A percentile compares a stretch with the other conserved stretches of the same genome.
Evolutionary conservation across 2,329 filamentous ascomycete genomes (phyloP).

Genomic region (Microdochium bolleyi): DNA sequence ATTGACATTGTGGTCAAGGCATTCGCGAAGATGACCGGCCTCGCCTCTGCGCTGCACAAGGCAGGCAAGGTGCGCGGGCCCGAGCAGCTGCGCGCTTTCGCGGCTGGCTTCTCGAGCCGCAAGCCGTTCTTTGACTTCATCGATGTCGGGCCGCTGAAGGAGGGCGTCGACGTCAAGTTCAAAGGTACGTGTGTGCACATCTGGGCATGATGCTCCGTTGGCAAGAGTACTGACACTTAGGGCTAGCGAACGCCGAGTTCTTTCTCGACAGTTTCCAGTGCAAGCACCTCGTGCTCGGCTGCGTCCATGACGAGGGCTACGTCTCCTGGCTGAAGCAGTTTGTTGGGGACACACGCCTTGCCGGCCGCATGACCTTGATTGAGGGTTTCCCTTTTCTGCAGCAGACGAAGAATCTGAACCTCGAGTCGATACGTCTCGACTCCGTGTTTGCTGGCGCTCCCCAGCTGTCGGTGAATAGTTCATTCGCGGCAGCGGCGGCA

Average conservation of each 20-base stretch:
- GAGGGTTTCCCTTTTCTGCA: neutral
- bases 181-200: neutral
- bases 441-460: neutral
- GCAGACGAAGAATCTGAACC: neutral
- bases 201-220: neutral
- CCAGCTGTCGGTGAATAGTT: neutral
- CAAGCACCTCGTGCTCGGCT: neutral
- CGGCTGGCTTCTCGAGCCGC: neutral
- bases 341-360: neutral
- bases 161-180: neutral
- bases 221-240: neutral
- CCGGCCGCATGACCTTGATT: neutral
- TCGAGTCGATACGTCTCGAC: neutral
- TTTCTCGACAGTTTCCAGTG: neutral
- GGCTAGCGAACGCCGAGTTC: neutral
- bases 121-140: neutral
- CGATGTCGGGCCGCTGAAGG: neutral
- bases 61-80: neutral
- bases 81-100: neutral
- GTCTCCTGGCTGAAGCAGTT: neutral
- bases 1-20: neutral
- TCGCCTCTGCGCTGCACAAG: neutral
- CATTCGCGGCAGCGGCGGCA: neutral
- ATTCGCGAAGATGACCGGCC: neutral
- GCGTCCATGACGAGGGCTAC: neutral